Evolutionary conservation across 306 rosid genomes (phyloP).

Genomic region (Abrus precatorius): DNA sequence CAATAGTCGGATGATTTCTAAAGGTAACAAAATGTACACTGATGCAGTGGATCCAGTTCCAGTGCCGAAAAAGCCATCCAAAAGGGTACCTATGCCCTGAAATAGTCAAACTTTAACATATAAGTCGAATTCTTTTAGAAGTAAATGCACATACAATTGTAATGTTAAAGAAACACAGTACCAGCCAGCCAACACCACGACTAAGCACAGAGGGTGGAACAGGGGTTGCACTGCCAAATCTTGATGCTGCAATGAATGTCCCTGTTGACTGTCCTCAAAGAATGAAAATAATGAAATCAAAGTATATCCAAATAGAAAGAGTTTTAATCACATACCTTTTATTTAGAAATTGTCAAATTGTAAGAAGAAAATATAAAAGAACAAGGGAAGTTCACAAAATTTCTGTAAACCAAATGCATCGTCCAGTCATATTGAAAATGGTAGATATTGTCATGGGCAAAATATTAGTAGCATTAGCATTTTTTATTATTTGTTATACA

Average conservation of each 20-base stretch:
- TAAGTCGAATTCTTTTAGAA: not conserved
- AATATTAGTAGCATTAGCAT: conserved; percentile 19
- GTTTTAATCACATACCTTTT: not conserved
- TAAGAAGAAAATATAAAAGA: conserved; percentile 24
- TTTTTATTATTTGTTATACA: conserved; percentile 6
- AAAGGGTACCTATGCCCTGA: conserved; percentile 81
- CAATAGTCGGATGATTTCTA: not conserved
- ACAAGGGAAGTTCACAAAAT: not conserved
- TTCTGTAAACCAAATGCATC: not conserved
- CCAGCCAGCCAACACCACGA: conserved; percentile 97
- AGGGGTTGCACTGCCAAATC: conserved; percentile 89
- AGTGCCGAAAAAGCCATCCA: conserved; percentile 84
- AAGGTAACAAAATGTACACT: conserved; percentile 61
- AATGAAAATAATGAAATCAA: conserved; percentile 39
- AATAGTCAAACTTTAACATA: conserved; percentile 41
- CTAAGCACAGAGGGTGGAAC: conserved; percentile 83
- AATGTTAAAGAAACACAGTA: conserved; percentile 41
- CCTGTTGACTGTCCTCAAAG: conserved; percentile 74
- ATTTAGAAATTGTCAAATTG: not conserved
- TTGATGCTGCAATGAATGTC: conserved; percentile 80
- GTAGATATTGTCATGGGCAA: not conserved
- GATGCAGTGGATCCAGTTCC: conserved; percentile 82
- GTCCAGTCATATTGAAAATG: conserved; percentile 28
- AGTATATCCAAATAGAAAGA: conserved; percentile 20
- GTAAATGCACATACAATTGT: not conserved